Conservation (phyloP, 2,329 filamentous ascomycete genomes). For the Ceratocystiopsis brevicomis region DNA sequence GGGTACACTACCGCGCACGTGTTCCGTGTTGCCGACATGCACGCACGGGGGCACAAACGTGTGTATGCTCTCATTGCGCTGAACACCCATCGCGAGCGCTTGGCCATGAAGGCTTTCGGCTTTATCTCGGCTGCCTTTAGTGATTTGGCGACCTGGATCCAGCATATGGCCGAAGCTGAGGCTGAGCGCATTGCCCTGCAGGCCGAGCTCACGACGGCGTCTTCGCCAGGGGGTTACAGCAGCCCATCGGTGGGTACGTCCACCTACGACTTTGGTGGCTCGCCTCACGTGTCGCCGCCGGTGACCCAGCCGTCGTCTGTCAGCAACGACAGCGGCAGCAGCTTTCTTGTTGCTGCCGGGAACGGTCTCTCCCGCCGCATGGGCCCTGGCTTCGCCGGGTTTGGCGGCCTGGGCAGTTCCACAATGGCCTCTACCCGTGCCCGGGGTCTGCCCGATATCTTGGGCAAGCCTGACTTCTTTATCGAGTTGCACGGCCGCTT, state of each 20-base stretch:
- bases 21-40: slow-evolving; percentile 49
- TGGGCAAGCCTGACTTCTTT: slow-evolving; percentile 49
- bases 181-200: slow-evolving; percentile 28
- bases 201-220: slow-evolving; percentile 21
- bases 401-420: slow-evolving; percentile 33
- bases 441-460: slow-evolving; percentile 44
- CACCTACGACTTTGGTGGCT: slow-evolving; percentile 13
- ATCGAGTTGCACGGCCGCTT: slow-evolving; percentile 46
- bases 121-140: slow-evolving; percentile 42
- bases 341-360: slow-evolving; percentile 34
- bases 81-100: slow-evolving; percentile 43
- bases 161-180: slow-evolving; percentile 42
- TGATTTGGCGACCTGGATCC: slow-evolving; percentile 47
- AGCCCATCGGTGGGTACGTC: slow-evolving; percentile 12
- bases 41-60: slow-evolving; percentile 48
- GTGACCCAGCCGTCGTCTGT: slow-evolving; percentile 11
- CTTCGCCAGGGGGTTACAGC: slow-evolving; percentile 18
- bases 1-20: slow-evolving; percentile 54
- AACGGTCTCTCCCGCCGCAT: slow-evolving; percentile 38
- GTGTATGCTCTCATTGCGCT: slow-evolving; percentile 49
- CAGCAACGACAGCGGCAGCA: slow-evolving; percentile 23
- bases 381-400: slow-evolving; percentile 32
- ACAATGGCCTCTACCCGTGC: slow-evolving; percentile 35
- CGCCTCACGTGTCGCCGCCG: slow-evolving; percentile 10
- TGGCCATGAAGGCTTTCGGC: slow-evolving; percentile 47